phyloP scores from a whole-genome alignment of 1,284 basidiomycete species.

The Ganoderma resinaceum region DNA sequence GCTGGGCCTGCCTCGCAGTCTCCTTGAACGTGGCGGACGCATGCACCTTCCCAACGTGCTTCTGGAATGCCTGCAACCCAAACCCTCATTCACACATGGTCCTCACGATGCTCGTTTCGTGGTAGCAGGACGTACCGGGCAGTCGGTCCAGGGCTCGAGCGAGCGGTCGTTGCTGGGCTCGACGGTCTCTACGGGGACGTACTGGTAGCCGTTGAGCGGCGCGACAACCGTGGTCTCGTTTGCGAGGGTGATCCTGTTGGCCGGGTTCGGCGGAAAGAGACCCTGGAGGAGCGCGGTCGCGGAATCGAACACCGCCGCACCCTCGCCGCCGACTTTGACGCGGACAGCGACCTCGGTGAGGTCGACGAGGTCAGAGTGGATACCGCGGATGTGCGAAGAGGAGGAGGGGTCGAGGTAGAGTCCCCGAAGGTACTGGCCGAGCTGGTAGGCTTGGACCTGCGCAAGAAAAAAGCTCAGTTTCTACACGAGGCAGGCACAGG shows the following conservation, averaged over 20 bases:
- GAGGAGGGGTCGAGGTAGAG: constrained; percentile 74
- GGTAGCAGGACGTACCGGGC: constrained; percentile 59
- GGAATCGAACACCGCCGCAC: constrained; percentile 84
- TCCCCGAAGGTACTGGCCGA: constrained; percentile 72
- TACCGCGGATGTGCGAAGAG: constrained; percentile 69
- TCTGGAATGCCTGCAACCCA: constrained; percentile 59
- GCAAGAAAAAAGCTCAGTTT: background rate
- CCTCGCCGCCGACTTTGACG: constrained; percentile 86
- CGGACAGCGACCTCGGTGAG: constrained; percentile 75
- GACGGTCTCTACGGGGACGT: constrained; percentile 84
- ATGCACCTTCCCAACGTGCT: constrained; percentile 65
- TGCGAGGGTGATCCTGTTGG: constrained; percentile 76
- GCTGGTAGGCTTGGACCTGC: constrained; percentile 74
- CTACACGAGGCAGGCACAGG: no score
- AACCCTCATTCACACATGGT: background rate
- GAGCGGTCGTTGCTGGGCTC: constrained; percentile 85
- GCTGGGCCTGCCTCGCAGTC: constrained; percentile 57
- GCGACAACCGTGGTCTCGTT: constrained; percentile 78
- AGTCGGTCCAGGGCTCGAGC: constrained; percentile 86
- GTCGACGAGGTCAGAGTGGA: constrained; percentile 72
- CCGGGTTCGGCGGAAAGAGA: constrained; percentile 75
- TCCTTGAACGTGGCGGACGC: constrained; percentile 70
- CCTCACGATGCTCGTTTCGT: background rate
- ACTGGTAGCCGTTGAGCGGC: constrained; percentile 87
- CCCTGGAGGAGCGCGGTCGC: constrained; percentile 82